Percentiles rank a stretch among this genome's conserved stretches.
These are phyloP conservation scores for Kuraishia ogatae DNA, from an alignment of 805 yeast species.

Conservation along the genomic window DNA sequence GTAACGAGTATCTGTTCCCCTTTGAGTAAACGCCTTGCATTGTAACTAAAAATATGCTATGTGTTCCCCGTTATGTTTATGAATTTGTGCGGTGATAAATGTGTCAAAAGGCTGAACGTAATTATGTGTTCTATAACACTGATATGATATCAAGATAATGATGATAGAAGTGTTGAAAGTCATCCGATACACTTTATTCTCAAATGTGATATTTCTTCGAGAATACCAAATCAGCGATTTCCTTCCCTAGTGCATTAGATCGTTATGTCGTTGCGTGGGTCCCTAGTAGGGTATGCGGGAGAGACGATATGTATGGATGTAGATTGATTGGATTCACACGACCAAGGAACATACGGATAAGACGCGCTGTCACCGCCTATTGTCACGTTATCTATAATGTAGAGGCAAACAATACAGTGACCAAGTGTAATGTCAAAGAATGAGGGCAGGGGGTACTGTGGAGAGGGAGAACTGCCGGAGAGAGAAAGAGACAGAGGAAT, in stretches of 20 bases:
- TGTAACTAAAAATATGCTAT: background rate
- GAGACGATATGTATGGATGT: background rate
- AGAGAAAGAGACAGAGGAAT: no score
- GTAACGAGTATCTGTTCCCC: constrained; percentile 25
- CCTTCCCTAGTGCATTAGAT: background rate
- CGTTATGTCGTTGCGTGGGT: background rate
- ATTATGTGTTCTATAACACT: no score
- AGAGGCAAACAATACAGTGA: no score
- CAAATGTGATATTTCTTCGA: background rate
- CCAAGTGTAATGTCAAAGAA: no score
- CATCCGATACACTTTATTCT: no score
- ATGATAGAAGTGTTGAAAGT: no score
- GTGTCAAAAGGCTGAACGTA: no score
- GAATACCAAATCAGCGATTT: background rate
- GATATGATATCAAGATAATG: no score
- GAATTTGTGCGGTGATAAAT: no score
- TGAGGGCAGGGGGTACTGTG: no score
- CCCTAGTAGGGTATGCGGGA: background rate
- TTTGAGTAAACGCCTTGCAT: constrained; percentile 22
- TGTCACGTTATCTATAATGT: no score
- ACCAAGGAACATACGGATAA: background rate
- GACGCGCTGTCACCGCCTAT: background rate
- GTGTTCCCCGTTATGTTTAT: background rate
- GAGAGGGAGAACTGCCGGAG: no score
- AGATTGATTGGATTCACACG: background rate